Evolutionary conservation across 148 eudicot species (phyloP), one percentile per base, ranked within the genome.

Genomic region (Rhododendron kiyosumense): DNA sequence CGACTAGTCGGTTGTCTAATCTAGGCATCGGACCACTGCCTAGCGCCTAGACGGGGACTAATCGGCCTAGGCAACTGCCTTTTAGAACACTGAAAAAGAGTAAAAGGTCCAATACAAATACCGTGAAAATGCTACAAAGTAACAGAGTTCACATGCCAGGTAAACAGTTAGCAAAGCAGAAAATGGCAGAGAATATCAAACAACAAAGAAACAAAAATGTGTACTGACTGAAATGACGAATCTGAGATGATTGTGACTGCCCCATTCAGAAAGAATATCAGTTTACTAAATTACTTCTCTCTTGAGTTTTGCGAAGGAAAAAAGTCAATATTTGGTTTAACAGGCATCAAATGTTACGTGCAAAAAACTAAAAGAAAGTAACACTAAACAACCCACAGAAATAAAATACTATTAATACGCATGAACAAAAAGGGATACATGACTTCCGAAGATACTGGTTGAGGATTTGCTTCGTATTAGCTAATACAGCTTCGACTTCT

Each of bases 401-500:
- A 12, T 78, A 46, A 86, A 38, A 43, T 71, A 48, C 12, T 77
- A 30, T 24, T 8, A 86, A 12, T 41, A 46, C 26, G 36, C 34
- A 36, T 63, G 26, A 24, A 26, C 65, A 84, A 18, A 36, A 57
- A 90, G 91, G 98, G 99, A 95, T 97, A 97, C 99, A 87, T 59
- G 98, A 94, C 86, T 94, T 97, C 74, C 77, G 98, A 61, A 95
- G 94, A 89, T 92, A 95, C 84, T 97, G 99, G 88, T 90, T 93
- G 81, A 95, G 92, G 88, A 97, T 95, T 89, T 97, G 95, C 85
- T 95, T 95, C 65, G 98, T 88, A 88, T 97, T 97, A 85, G 98
- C 98, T 89, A 95, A 90, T 84, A 97, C 96, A 79, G 98, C 99
- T 88, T 97, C 99, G 82, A 95, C 98, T 89, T 97, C 95, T 76